A percentile compares a stretch with the other conserved stretches of the same genome.
Evolutionary conservation across 371 early-diverging fungal genomes (phyloP).

Genomic region (Rhizopus arrhizus): DNA sequence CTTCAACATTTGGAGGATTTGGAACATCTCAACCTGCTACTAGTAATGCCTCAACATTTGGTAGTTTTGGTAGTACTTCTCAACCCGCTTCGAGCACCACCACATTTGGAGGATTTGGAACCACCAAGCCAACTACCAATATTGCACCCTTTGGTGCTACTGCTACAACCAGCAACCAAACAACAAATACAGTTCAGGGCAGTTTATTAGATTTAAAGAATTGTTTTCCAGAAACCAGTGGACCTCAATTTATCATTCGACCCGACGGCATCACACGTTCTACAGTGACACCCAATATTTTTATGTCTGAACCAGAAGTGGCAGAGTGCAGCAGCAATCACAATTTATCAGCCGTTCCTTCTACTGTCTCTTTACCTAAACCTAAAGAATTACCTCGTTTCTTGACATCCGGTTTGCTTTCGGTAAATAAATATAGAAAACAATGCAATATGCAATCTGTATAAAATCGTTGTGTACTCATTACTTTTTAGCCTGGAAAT

Average conservation of each 20-base stretch:
- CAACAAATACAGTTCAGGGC: constrained; percentile 32
- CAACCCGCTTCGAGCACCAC: neutral
- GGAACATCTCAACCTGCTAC: constrained; percentile 1
- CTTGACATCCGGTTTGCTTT: constrained; percentile 5
- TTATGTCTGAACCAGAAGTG: neutral
- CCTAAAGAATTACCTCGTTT: constrained; percentile 11
- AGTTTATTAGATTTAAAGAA: constrained; percentile 20
- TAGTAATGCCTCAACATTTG: neutral
- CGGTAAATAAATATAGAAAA: neutral
- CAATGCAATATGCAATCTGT: neutral
- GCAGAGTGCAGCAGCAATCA: neutral
- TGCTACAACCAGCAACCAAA: constrained; percentile 15
- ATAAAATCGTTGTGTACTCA: neutral
- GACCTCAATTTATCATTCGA: constrained; percentile 9
- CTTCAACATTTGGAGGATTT: neutral
- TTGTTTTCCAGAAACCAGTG: constrained; percentile 24
- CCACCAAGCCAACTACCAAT: neutral
- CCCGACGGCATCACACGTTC: constrained; percentile 30
- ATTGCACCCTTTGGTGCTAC: constrained; percentile 1
- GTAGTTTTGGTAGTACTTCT: neutral
- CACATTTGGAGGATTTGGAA: neutral
- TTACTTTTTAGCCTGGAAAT: constrained; percentile 3
- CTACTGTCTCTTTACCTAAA: constrained; percentile 7
- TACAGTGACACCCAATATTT: constrained; percentile 15
- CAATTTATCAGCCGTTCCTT: neutral